A percentile compares a stretch with the other conserved stretches of the same genome.
Conservation (phyloP, 257 asterid genomes). For the Jacaranda mimosifolia region DNA sequence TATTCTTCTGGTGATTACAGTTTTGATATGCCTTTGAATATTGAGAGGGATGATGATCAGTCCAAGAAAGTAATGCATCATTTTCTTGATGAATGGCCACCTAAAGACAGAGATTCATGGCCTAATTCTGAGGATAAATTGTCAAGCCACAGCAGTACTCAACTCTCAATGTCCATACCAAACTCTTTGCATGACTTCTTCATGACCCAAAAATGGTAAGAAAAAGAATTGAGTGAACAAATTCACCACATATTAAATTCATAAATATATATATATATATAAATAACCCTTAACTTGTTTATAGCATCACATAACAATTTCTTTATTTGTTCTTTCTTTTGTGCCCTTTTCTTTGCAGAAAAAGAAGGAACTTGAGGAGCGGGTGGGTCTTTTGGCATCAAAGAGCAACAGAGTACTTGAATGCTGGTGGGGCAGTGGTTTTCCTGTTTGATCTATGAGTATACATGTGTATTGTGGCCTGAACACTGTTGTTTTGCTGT, state of each 20-base stretch:
- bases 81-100: slow-evolving; percentile 71
- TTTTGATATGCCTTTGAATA: slow-evolving; percentile 14
- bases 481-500: slow-evolving; percentile 13
- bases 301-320: background rate
- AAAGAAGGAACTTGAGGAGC: slow-evolving; percentile 35
- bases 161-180: slow-evolving; percentile 65
- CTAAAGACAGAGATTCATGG: slow-evolving; percentile 58
- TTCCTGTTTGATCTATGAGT: slow-evolving; percentile 39
- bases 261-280: too few species aligned
- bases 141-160: slow-evolving; percentile 40
- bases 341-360: slow-evolving; percentile 47
- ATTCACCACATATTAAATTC: background rate
- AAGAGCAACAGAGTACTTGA: slow-evolving; percentile 43
- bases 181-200: slow-evolving; percentile 65
- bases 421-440: slow-evolving; percentile 49
- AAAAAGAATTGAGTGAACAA: background rate
- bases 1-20: slow-evolving; percentile 36
- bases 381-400: slow-evolving; percentile 47
- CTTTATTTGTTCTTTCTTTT: background rate
- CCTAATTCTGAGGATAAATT: slow-evolving; percentile 43
- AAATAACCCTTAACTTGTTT: too few species aligned
- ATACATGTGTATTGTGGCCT: slow-evolving; percentile 27
- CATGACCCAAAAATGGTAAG: slow-evolving; percentile 59
- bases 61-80: slow-evolving; percentile 77
- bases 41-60: slow-evolving; percentile 38